Evolutionary conservation across 2,329 filamentous ascomycete genomes (phyloP).

Genomic region (Colletotrichum limetticola): DNA sequence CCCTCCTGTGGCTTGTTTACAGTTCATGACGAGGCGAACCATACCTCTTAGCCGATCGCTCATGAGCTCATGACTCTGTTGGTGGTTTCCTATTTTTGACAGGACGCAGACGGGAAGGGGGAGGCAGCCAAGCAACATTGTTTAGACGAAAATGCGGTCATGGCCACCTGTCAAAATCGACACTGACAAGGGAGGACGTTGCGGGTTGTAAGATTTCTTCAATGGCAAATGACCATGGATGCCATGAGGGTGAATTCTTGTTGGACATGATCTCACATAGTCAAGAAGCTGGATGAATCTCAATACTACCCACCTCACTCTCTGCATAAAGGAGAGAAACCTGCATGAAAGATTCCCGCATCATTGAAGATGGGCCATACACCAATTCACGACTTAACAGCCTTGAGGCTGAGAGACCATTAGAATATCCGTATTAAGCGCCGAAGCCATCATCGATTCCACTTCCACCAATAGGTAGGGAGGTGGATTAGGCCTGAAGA

Average conservation of each 20-base stretch:
- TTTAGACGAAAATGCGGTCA: conserved; percentile 18
- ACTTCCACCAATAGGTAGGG: not conserved
- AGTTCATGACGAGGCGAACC: not conserved
- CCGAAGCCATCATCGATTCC: not conserved
- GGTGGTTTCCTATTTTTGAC: conserved; percentile 3
- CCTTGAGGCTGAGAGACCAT: not conserved
- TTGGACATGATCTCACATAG: not conserved
- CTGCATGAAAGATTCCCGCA: conserved; percentile 1
- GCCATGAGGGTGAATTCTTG: too few species aligned
- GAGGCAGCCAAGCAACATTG: conserved; percentile 5
- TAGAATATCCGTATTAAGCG: not conserved
- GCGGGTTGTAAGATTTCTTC: not conserved
- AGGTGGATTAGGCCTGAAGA: too few species aligned
- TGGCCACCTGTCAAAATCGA: conserved; percentile 13
- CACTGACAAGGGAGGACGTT: not conserved
- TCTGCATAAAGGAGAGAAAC: conserved; percentile 16
- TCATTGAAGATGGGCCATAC: not conserved
- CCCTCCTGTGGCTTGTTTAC: not conserved
- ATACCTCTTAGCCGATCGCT: not conserved
- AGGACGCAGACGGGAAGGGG: not conserved
- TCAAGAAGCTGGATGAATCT: not conserved
- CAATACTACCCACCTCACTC: not conserved
- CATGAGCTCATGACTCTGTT: not conserved
- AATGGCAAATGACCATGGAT: not conserved
- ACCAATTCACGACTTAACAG: too few species aligned